A percentile compares a stretch with the other conserved stretches of the same genome.
These are phyloP conservation scores for Ormosia emarginata DNA, from an alignment of 306 rosid species.

Conservation along the genomic window DNA sequence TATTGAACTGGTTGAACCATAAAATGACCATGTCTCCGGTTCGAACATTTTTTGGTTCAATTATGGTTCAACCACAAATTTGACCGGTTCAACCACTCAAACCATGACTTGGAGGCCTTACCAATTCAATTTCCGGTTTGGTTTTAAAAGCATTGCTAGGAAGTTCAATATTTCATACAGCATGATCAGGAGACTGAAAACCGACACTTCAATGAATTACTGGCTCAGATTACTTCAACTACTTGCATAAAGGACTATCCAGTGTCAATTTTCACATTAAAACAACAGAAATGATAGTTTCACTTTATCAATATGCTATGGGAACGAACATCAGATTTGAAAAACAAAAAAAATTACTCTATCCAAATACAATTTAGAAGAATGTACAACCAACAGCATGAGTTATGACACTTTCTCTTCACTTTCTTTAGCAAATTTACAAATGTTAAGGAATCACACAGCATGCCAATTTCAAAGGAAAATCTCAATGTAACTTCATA, in stretches of 20 bases:
- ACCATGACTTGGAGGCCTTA: too few species aligned
- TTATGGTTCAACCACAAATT: too few species aligned
- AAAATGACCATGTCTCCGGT: too few species aligned
- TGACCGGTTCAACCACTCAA: too few species aligned
- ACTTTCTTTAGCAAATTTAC: not conserved
- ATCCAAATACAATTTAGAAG: not conserved
- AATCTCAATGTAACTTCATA: not conserved
- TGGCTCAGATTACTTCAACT: not conserved
- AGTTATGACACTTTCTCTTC: not conserved
- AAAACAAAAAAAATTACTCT: not conserved
- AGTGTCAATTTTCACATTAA: not conserved
- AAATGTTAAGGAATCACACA: not conserved
- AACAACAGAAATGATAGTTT: not conserved
- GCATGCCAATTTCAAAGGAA: not conserved
- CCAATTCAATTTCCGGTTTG: too few species aligned
- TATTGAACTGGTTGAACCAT: too few species aligned
- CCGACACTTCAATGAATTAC: not conserved
- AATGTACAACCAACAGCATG: not conserved
- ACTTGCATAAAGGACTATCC: not conserved
- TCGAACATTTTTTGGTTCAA: too few species aligned
- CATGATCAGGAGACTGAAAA: not conserved
- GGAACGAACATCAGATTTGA: not conserved
- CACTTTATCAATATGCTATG: not conserved
- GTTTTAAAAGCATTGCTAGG: not conserved
- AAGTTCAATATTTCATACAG: not conserved